These are phyloP conservation scores for Sphaerulina vaccinii DNA, from an alignment of 2,329 filamentous ascomycete genomes.

Conservation along the genomic window DNA sequence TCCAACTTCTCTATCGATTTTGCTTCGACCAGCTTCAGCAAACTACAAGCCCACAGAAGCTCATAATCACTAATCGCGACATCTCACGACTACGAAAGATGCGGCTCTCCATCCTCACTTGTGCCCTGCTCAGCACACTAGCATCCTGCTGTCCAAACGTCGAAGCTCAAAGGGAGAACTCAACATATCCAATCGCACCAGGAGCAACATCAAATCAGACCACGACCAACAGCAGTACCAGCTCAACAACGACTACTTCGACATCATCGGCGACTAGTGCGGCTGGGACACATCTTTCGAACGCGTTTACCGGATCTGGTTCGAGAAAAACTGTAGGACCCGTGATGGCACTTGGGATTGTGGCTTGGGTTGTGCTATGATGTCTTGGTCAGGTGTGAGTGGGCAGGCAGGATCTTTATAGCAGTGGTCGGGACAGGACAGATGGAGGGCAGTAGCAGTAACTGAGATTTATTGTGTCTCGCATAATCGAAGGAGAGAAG, in stretches of 20 bases:
- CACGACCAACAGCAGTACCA: not conserved
- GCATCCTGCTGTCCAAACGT: conserved; percentile 5
- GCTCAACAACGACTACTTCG: not conserved
- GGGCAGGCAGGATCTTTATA: no score
- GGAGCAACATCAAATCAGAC: not conserved
- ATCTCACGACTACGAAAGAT: not conserved
- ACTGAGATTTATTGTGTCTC: no score
- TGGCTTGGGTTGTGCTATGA: not conserved
- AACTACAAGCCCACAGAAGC: not conserved
- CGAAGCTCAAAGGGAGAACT: conserved; percentile 3
- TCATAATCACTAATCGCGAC: not conserved
- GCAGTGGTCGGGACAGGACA: no score
- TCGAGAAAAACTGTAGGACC: no score
- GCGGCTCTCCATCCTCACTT: conserved; percentile 1
- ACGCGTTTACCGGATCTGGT: no score
- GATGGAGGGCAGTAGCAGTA: no score
- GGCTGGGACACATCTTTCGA: not conserved
- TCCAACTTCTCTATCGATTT: no score
- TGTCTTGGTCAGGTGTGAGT: no score
- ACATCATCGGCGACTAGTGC: not conserved
- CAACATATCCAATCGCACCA: conserved; percentile 5
- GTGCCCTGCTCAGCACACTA: not conserved
- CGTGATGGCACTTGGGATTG: not conserved
- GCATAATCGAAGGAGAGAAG: no score
- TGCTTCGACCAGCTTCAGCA: not conserved